A percentile compares a stretch with the other conserved stretches of the same genome.
These are phyloP conservation scores for Catenaria anguillulae DNA, from an alignment of 371 early-diverging fungal species.

Conservation along the genomic window DNA sequence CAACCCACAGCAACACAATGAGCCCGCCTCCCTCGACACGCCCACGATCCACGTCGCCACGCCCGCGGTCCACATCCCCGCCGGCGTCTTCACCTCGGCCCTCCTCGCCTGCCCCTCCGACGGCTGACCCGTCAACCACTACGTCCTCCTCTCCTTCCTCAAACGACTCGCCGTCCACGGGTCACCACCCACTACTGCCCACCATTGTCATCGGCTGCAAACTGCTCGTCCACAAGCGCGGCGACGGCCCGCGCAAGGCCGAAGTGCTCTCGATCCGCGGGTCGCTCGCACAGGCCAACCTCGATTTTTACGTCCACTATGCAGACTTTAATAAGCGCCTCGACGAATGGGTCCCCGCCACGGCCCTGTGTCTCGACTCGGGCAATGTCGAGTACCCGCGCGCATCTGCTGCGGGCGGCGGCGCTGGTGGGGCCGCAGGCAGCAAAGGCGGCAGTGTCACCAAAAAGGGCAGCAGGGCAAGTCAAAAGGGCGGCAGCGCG, in stretches of 20 bases:
- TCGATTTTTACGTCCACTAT: slow-evolving; percentile 97
- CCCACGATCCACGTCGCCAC: no score
- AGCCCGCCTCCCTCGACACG: no score
- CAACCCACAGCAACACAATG: no score
- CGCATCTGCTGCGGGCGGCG: not conserved
- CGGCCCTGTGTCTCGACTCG: slow-evolving; percentile 49
- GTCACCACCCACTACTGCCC: no score
- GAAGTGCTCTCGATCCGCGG: slow-evolving; percentile 82
- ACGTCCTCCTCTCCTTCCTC: no score
- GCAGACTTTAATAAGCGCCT: slow-evolving; percentile 96
- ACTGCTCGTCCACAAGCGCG: slow-evolving; percentile 39
- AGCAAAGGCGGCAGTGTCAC: slow-evolving; percentile 1
- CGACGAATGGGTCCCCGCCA: slow-evolving; percentile 93
- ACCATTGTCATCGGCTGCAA: slow-evolving; percentile 47
- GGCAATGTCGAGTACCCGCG: slow-evolving; percentile 44
- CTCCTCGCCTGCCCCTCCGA: no score
- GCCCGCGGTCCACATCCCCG: no score
- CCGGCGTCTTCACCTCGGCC: no score
- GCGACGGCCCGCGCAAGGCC: slow-evolving; percentile 56
- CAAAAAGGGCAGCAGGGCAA: not conserved
- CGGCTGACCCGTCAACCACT: no score
- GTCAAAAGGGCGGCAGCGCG: not conserved
- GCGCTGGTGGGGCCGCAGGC: slow-evolving; percentile 14
- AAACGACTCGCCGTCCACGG: no score
- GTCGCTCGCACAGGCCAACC: not conserved